Evolutionary conservation across 352 stramenopile genomes (phyloP).

Genomic region (Aphanomyces astaci): DNA sequence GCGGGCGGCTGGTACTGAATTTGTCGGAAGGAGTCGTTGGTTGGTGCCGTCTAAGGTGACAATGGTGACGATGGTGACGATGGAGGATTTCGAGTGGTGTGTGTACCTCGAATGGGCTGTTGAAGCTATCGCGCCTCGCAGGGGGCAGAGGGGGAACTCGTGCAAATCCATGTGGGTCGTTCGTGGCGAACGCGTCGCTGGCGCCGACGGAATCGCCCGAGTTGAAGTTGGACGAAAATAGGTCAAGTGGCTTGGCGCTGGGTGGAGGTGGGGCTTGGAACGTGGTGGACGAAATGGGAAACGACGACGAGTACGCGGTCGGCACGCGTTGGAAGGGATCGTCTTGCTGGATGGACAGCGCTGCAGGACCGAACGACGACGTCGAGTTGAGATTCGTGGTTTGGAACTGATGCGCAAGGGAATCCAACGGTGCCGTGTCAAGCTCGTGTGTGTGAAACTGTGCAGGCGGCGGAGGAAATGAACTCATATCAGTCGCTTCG

Average conservation of each 20-base stretch:
- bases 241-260: neutral
- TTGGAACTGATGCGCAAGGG: conserved; percentile 1
- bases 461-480: neutral
- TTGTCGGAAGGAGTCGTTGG: conserved; percentile 8
- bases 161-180: conserved; percentile 13
- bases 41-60: neutral
- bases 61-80: too few relatives aligned
- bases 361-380: neutral
- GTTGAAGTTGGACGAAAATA: conserved; percentile 21
- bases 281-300: neutral
- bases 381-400: conserved; percentile 12
- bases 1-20: neutral
- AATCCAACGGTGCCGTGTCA: neutral
- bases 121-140: conserved; percentile 1
- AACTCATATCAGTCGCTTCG: too few relatives aligned
- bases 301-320: neutral
- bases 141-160: neutral
- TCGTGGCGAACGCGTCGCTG: neutral
- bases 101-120: neutral
- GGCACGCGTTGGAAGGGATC: conserved; percentile 16
- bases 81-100: neutral
- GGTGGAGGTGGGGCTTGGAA: conserved; percentile 17
- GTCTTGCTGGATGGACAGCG: neutral
- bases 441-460: neutral
- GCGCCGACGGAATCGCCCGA: conserved; percentile 8